Evolutionary conservation across 345 rosid genomes (phyloP).

Genomic region (Geranium brycei): DNA sequence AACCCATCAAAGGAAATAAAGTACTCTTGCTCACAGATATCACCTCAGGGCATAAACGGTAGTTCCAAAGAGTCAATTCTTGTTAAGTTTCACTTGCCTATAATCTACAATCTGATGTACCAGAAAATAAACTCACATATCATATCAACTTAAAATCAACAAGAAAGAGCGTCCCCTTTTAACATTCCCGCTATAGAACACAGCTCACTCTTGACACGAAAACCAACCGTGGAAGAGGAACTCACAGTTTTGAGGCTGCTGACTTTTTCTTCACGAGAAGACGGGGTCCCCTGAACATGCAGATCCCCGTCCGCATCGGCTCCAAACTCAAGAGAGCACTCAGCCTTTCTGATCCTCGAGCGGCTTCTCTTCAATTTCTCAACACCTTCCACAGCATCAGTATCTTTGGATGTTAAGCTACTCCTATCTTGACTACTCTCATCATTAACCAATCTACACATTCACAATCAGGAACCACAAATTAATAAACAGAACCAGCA

Average conservation of each 20-base stretch:
- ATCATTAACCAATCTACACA: conserved; percentile 36
- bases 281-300: conserved; percentile 45
- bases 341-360: conserved; percentile 45
- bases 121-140: too few relatives aligned
- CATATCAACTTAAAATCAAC: too few relatives aligned
- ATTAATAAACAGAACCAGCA: background rate
- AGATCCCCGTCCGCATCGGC: conserved; percentile 71
- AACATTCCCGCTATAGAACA: too few relatives aligned
- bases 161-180: background rate
- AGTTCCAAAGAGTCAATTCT: too few relatives aligned
- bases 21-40: too few relatives aligned
- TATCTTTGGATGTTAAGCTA: conserved; percentile 32
- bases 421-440: conserved; percentile 50
- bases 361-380: conserved; percentile 58
- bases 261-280: conserved; percentile 85
- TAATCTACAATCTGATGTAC: too few relatives aligned
- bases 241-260: conserved; percentile 94
- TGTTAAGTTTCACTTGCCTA: too few relatives aligned
- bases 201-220: background rate
- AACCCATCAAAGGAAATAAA: background rate
- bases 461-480: background rate
- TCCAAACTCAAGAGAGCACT: conserved; percentile 54
- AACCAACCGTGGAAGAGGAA: background rate
- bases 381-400: conserved; percentile 44
- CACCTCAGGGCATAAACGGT: too few relatives aligned